Base-by-base conservation (phyloP, 768 basidiomycete genomes). In the Xerocomellus dryophilus region DNA sequence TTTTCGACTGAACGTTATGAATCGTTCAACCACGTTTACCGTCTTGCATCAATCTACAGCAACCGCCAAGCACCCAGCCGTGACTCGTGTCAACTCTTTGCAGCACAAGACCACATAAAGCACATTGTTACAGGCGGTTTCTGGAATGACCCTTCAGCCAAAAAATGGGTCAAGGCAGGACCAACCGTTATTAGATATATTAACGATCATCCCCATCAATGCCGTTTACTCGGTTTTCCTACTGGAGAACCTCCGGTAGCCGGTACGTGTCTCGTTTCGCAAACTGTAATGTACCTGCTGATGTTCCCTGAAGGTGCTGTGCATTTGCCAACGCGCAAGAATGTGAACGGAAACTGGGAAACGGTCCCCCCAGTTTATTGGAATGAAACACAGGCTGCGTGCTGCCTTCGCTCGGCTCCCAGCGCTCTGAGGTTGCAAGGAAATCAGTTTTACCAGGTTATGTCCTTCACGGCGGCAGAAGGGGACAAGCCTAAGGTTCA, bases 1-100 rank as follows among this genome's bases (percentile, higher is more conserved):
- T 70, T 65, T 48, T 64, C 60, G 1, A 70, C 66, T 1, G 63
- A 72, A 45, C 36, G 21, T 5, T 72, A 59, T 27, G 58, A 72
- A 25, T 63, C 64, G 2, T 68, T 62, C 17, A 43, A 43, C 3
- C 5, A 27, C 10, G 17, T 43, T 43, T 43, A 29, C 29, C 11
- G 11, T 12, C 27, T 43, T n/a, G 18, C 27, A 11, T 43, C 11
- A 11, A 27, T 43, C 8, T 35, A 35, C 6, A 35, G 35, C 11
- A 35, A 35, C 35, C 17, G 35, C 15, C 35, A 35, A 17, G 35
- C 17, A 17, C 35, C 17, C 2, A 35, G 35, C 7, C 35, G 35
- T 7, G 35, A 35, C 6, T 5, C 35, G 5, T 35, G 35, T 17
- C 31, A 31, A 2, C 11, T 31, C 2, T 31, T 31, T 31, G 31